phyloP scores from a whole-genome alignment of 768 basidiomycete genomes.

The Macrolepiota albuminosa region DNA sequence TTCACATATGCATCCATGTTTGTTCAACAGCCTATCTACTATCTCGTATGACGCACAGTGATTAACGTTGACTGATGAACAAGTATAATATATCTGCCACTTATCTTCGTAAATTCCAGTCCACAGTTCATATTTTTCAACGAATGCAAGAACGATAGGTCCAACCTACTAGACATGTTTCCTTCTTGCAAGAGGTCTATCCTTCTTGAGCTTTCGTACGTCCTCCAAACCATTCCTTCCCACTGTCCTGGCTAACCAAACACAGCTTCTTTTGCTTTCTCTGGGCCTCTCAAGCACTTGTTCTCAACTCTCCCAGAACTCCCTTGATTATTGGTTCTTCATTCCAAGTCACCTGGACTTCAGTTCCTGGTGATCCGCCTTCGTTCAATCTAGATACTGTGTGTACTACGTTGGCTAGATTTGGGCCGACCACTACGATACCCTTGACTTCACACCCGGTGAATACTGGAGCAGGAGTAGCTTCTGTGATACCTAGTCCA shows the following conservation, averaged over 20 bases:
- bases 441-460: not conserved
- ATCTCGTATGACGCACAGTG: not conserved
- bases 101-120: not conserved
- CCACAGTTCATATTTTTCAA: not conserved
- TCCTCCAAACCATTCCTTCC: not conserved
- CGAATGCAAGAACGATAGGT: not conserved
- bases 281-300: not conserved
- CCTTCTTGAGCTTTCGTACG: not conserved
- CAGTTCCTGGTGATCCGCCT: conserved; percentile 1
- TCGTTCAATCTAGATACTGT: not conserved
- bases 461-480: not conserved
- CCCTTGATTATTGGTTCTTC: not conserved
- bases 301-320: not conserved
- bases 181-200: conserved; percentile 1
- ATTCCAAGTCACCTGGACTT: conserved; percentile 1
- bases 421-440: not conserved
- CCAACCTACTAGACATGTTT: not conserved
- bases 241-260: not conserved
- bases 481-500: not conserved
- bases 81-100: not conserved
- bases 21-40: not conserved
- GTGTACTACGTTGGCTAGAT: not conserved
- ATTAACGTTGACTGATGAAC: conserved; percentile 4
- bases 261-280: conserved; percentile 4
- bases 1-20: not conserved